phyloP scores from a whole-genome alignment of 2,329 filamentous ascomycete species.

The Stagonosporopsis tanaceti region DNA sequence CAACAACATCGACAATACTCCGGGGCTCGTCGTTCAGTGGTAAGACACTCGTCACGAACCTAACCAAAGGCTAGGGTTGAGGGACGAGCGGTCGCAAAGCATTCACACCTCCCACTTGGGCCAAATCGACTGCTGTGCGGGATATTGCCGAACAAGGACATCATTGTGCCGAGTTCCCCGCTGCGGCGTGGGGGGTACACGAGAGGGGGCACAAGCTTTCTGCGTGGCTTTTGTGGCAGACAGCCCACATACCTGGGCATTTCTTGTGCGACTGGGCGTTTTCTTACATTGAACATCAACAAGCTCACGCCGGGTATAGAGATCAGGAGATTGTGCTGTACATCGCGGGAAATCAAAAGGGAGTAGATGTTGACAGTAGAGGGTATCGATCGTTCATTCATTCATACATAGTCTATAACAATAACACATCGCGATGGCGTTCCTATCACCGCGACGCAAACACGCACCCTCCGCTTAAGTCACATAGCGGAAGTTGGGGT shows the following conservation, averaged over 20 bases:
- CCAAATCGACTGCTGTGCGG: background rate
- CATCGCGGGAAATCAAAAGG: background rate
- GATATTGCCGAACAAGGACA: background rate
- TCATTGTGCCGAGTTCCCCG: background rate
- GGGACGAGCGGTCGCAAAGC: too few species aligned
- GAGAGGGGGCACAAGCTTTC: background rate
- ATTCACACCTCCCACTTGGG: too few species aligned
- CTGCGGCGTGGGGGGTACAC: background rate
- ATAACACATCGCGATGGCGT: constrained; percentile 1
- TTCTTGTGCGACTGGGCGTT: constrained; percentile 1
- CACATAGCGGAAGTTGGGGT: constrained; percentile 67
- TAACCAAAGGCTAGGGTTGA: too few species aligned
- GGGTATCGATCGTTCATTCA: background rate
- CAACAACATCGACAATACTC: background rate
- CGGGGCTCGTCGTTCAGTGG: background rate
- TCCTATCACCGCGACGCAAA: constrained; percentile 4
- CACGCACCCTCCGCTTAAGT: constrained; percentile 23
- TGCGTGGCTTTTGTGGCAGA: background rate
- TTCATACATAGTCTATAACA: background rate
- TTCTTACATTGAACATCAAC: background rate
- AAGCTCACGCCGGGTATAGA: too few species aligned
- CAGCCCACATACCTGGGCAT: background rate
- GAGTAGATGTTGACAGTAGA: background rate
- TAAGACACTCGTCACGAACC: background rate
- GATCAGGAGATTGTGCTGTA: too few species aligned